These are phyloP conservation scores for Calonectria hawksworthii DNA, from an alignment of 2,329 filamentous ascomycete species.

Conservation along the genomic window DNA sequence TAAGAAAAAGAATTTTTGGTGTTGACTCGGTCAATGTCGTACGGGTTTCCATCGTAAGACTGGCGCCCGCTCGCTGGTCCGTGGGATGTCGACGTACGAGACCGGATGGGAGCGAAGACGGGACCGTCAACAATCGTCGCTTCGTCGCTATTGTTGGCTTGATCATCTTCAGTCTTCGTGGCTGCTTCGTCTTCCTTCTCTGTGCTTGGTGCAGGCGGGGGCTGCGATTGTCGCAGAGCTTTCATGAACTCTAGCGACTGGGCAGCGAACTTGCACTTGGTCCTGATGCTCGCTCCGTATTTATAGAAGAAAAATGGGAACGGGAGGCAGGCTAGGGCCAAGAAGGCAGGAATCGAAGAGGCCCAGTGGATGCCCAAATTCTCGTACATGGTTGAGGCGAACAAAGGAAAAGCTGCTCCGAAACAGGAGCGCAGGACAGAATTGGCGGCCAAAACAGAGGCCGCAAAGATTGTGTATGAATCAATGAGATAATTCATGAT, in stretches of 20 bases:
- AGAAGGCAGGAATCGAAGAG: background rate
- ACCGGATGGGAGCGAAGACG: background rate
- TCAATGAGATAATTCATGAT: slow-evolving; percentile 13
- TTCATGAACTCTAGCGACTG: slow-evolving; percentile 1
- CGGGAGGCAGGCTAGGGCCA: background rate
- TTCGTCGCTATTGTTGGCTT: background rate
- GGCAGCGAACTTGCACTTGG: background rate
- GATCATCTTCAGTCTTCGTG: background rate
- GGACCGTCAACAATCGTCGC: background rate
- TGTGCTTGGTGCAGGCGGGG: background rate
- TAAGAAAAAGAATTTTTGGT: background rate
- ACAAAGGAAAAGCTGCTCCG: slow-evolving; percentile 4
- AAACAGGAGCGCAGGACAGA: slow-evolving; percentile 5
- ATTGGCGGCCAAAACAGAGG: slow-evolving; percentile 1
- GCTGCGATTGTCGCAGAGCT: background rate
- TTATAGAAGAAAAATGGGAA: slow-evolving; percentile 4
- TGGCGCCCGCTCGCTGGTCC: background rate
- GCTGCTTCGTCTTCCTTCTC: background rate
- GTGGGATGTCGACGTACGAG: background rate
- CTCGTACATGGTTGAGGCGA: background rate
- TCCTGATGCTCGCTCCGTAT: background rate
- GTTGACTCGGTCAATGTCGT: background rate
- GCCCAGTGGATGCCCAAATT: slow-evolving; percentile 4
- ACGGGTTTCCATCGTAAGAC: slow-evolving; percentile 1
- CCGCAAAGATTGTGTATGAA: slow-evolving; percentile 7